Evolutionary conservation across 2,329 filamentous ascomycete genomes (phyloP).

Genomic region (Coleophoma crateriformis): DNA sequence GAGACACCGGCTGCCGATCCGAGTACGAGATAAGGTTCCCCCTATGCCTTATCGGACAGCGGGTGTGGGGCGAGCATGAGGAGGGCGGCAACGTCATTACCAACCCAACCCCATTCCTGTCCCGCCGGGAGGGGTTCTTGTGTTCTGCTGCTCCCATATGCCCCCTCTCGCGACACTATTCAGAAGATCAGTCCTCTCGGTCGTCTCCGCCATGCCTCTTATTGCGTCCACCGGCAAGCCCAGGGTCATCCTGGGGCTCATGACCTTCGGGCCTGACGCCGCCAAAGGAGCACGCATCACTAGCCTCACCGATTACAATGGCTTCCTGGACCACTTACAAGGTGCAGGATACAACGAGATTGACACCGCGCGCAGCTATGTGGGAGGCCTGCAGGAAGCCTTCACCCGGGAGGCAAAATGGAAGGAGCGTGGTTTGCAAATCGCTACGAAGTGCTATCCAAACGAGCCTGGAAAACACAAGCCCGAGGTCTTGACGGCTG

Average conservation of each 20-base stretch:
- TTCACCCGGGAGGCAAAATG: slow-evolving; percentile 71
- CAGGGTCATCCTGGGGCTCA: slow-evolving; percentile 71
- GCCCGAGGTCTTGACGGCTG: slow-evolving; percentile 56
- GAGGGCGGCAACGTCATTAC: no score
- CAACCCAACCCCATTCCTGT: no score
- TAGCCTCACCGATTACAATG: slow-evolving; percentile 58
- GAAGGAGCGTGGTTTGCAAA: slow-evolving; percentile 70
- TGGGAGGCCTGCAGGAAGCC: slow-evolving; percentile 68
- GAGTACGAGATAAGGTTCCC: no score
- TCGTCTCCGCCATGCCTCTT: not conserved
- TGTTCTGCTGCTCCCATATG: no score
- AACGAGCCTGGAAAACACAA: slow-evolving; percentile 51
- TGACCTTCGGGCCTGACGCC: slow-evolving; percentile 73
- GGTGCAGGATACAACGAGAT: slow-evolving; percentile 76
- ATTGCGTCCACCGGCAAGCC: not conserved
- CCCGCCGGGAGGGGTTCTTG: no score
- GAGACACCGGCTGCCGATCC: no score
- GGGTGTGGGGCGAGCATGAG: no score
- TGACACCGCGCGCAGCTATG: slow-evolving; percentile 75
- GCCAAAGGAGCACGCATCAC: slow-evolving; percentile 66
- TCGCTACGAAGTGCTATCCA: slow-evolving; percentile 80
- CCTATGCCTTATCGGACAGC: no score
- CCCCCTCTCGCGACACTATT: no score
- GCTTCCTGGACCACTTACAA: slow-evolving; percentile 70
- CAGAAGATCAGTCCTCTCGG: no score